These are phyloP conservation scores for Cladosporium sp. DNA, from an alignment of 2,329 filamentous ascomycete species.

Conservation along the genomic window DNA sequence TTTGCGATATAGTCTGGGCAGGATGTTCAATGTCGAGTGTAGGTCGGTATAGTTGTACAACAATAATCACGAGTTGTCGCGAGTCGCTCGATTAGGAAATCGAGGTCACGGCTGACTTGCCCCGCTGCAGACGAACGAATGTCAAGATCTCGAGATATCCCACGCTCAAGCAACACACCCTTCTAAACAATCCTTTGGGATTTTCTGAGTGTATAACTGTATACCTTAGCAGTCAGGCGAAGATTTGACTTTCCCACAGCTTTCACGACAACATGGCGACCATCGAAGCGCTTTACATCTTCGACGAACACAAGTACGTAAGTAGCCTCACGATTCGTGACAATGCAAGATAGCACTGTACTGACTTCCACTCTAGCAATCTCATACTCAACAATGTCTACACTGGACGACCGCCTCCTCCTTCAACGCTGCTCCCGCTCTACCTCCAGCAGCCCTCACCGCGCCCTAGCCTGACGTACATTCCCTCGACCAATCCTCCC, in stretches of 20 bases:
- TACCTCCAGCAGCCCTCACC: slow-evolving; percentile 82
- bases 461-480: slow-evolving; percentile 82
- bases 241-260: background rate
- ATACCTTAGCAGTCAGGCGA: background rate
- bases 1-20: background rate
- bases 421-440: slow-evolving; percentile 75
- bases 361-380: slow-evolving; percentile 50
- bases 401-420: slow-evolving; percentile 75
- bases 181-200: too few relatives aligned
- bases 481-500: slow-evolving; percentile 78
- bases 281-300: slow-evolving; percentile 95
- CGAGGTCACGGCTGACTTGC: slow-evolving; percentile 5
- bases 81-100: slow-evolving; percentile 10
- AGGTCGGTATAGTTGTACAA: background rate
- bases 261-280: slow-evolving; percentile 57
- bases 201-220: too few relatives aligned
- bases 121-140: background rate
- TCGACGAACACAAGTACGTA: slow-evolving; percentile 87
- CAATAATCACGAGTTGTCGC: slow-evolving; percentile 6
- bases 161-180: background rate
- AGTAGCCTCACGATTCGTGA: slow-evolving; percentile 29
- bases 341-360: slow-evolving; percentile 21
- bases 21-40: background rate
- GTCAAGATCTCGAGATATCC: background rate
- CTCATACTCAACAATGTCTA: slow-evolving; percentile 88